Conservation (phyloP, 78 protist species). For the Dictyostelium purpureum region DNA sequence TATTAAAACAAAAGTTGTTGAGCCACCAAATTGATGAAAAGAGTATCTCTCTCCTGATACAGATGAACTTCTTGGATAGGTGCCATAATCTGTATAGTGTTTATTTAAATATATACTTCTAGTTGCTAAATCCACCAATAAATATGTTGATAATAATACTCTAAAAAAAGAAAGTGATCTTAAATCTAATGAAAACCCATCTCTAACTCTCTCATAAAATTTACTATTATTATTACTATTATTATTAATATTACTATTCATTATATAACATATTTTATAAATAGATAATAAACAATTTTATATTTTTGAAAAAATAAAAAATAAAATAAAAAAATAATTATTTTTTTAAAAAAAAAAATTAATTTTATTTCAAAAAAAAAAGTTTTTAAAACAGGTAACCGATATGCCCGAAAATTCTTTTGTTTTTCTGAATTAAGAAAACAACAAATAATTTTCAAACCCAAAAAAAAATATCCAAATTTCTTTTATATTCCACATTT, state of each 20-base stretch:
- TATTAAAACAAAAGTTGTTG: neutral
- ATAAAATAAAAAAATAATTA: no score
- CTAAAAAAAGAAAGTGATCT: slow-evolving; percentile 34
- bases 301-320: no score
- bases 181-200: slow-evolving; percentile 33
- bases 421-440: no score
- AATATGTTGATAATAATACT: neutral
- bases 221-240: neutral
- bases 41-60: neutral
- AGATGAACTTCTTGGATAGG: slow-evolving; percentile 4
- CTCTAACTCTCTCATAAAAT: neutral
- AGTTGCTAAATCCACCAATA: slow-evolving; percentile 16
- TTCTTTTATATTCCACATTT: no score
- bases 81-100: slow-evolving; percentile 13
- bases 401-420: no score
- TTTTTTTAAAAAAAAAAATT: no score
- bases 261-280: no score
- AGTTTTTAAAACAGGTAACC: no score
- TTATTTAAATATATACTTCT: neutral
- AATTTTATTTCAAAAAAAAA: no score
- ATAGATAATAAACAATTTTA: no score
- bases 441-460: no score
- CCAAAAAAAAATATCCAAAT: no score
- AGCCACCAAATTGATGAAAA: slow-evolving; percentile 20
- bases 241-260: neutral